Evolutionary conservation across 2,329 filamentous ascomycete genomes (phyloP).

Genomic region (Chalaropsis ovoidea): DNA sequence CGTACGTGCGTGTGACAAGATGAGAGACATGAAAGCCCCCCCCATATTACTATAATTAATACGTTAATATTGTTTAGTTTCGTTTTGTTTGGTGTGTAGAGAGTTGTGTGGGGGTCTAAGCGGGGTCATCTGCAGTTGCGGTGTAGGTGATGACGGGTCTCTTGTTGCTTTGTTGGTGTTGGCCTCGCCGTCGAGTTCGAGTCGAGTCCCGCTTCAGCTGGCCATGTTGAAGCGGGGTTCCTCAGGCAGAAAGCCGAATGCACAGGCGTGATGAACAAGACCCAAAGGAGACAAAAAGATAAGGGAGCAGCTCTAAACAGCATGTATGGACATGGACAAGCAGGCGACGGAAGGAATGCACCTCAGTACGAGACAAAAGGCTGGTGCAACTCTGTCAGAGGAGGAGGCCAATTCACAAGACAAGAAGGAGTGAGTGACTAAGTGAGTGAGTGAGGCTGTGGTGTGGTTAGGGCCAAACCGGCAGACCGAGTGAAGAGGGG

Average conservation of each 20-base stretch:
- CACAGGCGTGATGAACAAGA: constrained; percentile 12
- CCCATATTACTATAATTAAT: not conserved
- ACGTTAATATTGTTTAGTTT: not conserved
- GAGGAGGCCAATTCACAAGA: not conserved
- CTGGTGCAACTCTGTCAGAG: not conserved
- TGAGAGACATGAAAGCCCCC: not conserved
- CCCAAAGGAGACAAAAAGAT: constrained; percentile 2
- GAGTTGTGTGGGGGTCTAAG: no score
- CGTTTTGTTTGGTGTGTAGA: not conserved
- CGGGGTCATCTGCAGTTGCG: not conserved
- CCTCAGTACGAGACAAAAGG: not conserved
- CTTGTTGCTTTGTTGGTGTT: not conserved
- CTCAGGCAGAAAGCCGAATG: not conserved
- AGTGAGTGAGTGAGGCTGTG: not conserved
- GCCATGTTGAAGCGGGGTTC: constrained; percentile 6
- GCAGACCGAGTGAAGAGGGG: not conserved
- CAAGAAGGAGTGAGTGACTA: not conserved
- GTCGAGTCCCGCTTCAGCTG: constrained; percentile 2
- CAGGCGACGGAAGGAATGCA: not conserved
- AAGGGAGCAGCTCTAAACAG: not conserved
- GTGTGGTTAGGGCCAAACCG: not conserved
- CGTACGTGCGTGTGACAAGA: not conserved
- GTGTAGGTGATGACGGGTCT: not conserved
- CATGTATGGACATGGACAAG: not conserved
- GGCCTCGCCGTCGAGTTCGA: not conserved